Evolutionary conservation across 148 eudicot species (phyloP), one percentile per base, ranked within the genome.

Genomic region (Silene conica): DNA sequence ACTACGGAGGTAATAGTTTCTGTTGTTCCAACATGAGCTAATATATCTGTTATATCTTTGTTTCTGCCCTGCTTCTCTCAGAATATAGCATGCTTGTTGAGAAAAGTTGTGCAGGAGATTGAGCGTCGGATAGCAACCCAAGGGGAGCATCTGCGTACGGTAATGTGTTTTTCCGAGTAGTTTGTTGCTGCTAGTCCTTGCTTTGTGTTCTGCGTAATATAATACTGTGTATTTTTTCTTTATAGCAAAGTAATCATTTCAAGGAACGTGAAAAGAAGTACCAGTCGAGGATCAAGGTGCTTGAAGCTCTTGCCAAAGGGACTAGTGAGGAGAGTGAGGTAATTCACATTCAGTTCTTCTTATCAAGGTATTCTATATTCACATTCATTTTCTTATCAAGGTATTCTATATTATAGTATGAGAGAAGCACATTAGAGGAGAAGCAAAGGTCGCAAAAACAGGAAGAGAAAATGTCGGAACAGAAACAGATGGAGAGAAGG

Each of bases 71-170:
- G 50, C 34, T 69, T 64, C 71, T 63, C 62, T 64, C 87, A 95
- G 99, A 85, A 96, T 26, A 91, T 92, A 34, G 96, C 92, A n/a
- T 85, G 89, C 84, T 81, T 95, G 60, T 73, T 95, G 81, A 86
- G 99, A 76, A 95, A 92, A 83, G 97, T 92, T 22, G 90, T 95
- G 82, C 96, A 89, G 84, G 99, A 95, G 86, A 90, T 95, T 61
- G 99, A 95, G 79, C 78, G 94, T 56, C 87, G 99, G 69, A 85
- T 95, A 74, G 85, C 90, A 74, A 95, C 96, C 80, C 97, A 95
- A 82, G 93, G 92, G 50, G 97, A 92, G 58, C 96, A 95, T 78
- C 78, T 95, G 41, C 87, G 87, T 80, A 90, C 92, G 73, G 99
- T 93, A 93, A 86, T 69, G 59, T 62, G 63, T 50, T 77, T 66